Evolutionary conservation across 306 rosid species (phyloP), one percentile per base, ranked within the genome.

Genomic region (Sindora glabra): DNA sequence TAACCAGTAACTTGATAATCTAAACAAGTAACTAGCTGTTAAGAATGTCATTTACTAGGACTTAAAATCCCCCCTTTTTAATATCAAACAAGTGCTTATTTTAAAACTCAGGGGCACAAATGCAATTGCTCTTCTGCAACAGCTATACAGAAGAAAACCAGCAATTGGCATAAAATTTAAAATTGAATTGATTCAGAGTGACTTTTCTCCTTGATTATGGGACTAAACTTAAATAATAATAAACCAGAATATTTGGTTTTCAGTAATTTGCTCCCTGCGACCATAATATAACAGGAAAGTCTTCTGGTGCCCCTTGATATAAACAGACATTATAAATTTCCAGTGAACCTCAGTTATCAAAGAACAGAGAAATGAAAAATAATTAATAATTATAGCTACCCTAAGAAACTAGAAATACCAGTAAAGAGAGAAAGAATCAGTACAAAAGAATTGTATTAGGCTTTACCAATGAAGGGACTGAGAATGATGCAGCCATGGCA

Each of bases 401-500:
- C 40, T 27, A 7, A 66, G 23, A 21, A 27, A 25, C 42, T 25
- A 8, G 29, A 33, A 54, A 18, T 0, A 26, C 15, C 3, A 26
- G 23, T 2, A 40, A 34, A 48, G 2, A 8, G 1, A 10, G 42
- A 10, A 74, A 27, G 42, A 42, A 53, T 11, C 10, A 48, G 7
- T 33, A 55, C 1, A 52, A 15, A 39, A 29, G 34, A 29, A 29
- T 9, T 2, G 37, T 2, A 50, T 18, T 47, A 39, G 22, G 53
- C 77, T 76, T 76, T 76, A 91, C 99, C 70, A 86, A 78, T 56
- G 96, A 84, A 75, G 95, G 96, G 34, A 79, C 88, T 12, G 88
- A 82, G 72, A 74, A 71, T 68, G 97, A 74, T 77, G 94, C 77
- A 77, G 90, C 86, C 99, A 92, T 92, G 79, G 79, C 59, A 5